Evolutionary conservation across 768 basidiomycete genomes (phyloP).

Genomic region (Mycena floridula): DNA sequence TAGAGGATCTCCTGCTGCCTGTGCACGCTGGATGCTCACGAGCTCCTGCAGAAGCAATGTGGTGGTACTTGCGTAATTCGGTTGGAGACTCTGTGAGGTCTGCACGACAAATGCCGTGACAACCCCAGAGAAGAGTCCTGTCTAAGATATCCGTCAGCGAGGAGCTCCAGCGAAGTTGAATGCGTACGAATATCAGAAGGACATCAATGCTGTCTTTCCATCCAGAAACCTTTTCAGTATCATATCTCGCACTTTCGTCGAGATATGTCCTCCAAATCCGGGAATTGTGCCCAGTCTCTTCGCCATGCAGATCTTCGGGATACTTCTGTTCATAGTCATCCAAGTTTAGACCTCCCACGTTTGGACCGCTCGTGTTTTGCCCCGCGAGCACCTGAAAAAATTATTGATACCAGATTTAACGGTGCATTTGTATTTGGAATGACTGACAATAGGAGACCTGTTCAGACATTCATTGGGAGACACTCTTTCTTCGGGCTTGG

Average conservation of each 20-base stretch:
- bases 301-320: background rate
- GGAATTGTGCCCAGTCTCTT: background rate
- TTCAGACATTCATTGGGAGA: no score
- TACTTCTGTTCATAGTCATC: conserved; percentile 6
- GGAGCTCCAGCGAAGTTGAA: background rate
- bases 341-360: no score
- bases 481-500: no score
- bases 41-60: background rate
- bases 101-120: conserved; percentile 5
- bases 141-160: background rate
- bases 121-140: conserved; percentile 3
- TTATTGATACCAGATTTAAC: no score
- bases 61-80: background rate
- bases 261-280: conserved; percentile 3
- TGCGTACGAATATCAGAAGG: conserved; percentile 16
- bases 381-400: no score
- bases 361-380: no score
- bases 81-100: background rate
- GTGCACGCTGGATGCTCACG: background rate
- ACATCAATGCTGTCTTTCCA: conserved; percentile 15
- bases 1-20: background rate
- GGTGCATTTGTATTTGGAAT: no score
- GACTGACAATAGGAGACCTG: no score
- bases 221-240: conserved; percentile 11
- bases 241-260: conserved; percentile 7